Base-by-base conservation (phyloP, 2,329 filamentous ascomycete species). In the Geoglossum cookeanum region DNA sequence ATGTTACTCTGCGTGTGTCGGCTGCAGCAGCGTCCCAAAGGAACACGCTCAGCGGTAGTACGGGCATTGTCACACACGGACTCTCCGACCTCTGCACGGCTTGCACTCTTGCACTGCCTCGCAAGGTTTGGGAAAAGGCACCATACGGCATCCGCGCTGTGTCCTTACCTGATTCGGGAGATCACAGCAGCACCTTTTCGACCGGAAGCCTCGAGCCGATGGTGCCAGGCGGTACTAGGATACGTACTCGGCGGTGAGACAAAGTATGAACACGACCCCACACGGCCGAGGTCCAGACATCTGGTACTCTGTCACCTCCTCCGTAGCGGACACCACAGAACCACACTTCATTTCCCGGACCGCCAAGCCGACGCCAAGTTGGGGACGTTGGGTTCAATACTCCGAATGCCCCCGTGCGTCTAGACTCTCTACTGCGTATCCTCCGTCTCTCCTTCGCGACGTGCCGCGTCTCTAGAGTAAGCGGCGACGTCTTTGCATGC, bases 171-270 rank as follows among this genome's bases (percentile, higher is more conserved):
- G 13, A 11, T 53, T 35, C 37, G 49, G 49, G 49, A 53, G 17
- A 53, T n/a, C 49, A 17, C 49, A 37, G 49, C 49, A 17, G 29
- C 48, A 4, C 22, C 29, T 52, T 52, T 3, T 32, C 48, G n/a
- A n/a, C n/a, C 13, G 49, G 49, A 37, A 35, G 17, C 6, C 8
- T n/a, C 49, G 30, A 53, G 30, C 29, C 49, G 49, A 51, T 5
- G 22, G 27, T 32, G 17, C 30, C 30, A 37, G 49, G 49, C 49
- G 37, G 49, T 53, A 53, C 37, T 53, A n/a, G n/a, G n/a, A n/a
- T n/a, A n/a, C n/a, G n/a, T n/a, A n/a, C n/a, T n/a, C 49, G 49
- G 49, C 49, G 49, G 49, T 53, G 49, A 53, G 49, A 53, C 49
- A 22, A 22, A 22, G 4, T 4, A 53, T 32, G 2, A 37, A 35